Base-by-base conservation (phyloP, 441 rosid species). In the Croton laevigatus region DNA sequence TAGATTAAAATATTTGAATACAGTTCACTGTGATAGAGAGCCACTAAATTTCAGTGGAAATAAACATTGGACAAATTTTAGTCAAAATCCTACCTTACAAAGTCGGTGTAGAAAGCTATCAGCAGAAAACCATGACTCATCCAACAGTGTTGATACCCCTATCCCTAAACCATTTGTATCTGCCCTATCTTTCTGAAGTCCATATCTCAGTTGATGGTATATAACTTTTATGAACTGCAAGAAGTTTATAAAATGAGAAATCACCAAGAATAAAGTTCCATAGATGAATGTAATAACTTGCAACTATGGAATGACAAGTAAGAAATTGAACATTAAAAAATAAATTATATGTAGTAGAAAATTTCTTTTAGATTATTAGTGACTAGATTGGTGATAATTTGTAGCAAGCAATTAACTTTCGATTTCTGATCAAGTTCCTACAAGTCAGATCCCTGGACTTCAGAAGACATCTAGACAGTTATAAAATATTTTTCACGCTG, bases 121-220 rank as follows among this genome's bases (percentile, higher is more conserved):
- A 8, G 93, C 70, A 71, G 93, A 86, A 62, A 94, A 75, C 97
- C 95, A 91, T 52, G 88, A 89, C 72, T 90, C 91, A 74, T 94
- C 97, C 77, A 91, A 78, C 59, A 91, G 83, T 0, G 86, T 73
- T 5, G 88, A 84, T 45, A 76, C 53, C 55, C 90, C 91, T 58
- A 80, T 66, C 76, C 86, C 87, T 62, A 80, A 61, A 73, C 71
- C 65, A 73, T 71, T 78, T 42, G 53, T 51, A 55, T 80, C 78
- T 17, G 54, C 68, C 32, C 67, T 73, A 57, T 91, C 97, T 80
- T 86, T 90, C 76, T 81, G 89, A 70, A 91, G 89, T 78, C 94
- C 98, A 74, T 82, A 87, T 80, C 88, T 89, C 68, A 94, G 88
- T 82, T 94, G 98, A 83, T 90, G 76, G 81, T 87, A 94, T 68